Base-by-base conservation (phyloP, 352 stramenopile genomes). In the Globisporangium megalacanthum region DNA sequence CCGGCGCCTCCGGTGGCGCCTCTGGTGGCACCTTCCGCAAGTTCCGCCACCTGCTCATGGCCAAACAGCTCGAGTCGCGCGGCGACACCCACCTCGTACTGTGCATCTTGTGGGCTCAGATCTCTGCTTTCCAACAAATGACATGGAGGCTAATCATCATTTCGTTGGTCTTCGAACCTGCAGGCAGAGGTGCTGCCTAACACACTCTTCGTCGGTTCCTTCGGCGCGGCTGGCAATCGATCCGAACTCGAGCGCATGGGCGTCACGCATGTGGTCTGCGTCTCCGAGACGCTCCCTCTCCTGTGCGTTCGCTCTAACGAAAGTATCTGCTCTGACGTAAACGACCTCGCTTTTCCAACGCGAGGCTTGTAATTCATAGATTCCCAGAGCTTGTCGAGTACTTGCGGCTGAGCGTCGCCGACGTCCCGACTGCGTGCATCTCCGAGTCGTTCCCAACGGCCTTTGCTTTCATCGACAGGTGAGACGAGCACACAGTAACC, bases 131-230 rank as follows among this genome's bases (percentile, higher is more conserved):
- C 25, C 25, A 29, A 29, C 25, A 4, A 29, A 29, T 29, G 25
- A 4, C 25, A 29, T 29, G 25, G 4, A 29, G 25, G 25, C 25
- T 29, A 29, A 29, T 4, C 25, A 29, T 29, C 25, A 4, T 29
- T 29, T 4, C 25, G 25, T 29, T 29, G 25, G 25, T 29, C 25
- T 29, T 22, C 6, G 6, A 29, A 7, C 7, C 4, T 35, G 15
- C 58, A 75, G 68, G 58, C 52, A 2, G 51, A 66, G 13, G 68
- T 86, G n/a, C 39, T 73, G 0, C 57, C 77, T 0, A 15, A 10
- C 35, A 66, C 66, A 6, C 58, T 94, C 8, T 91, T 77, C 61
- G 78, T 94, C 47, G 82, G 84, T 6, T 87, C 79, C 1, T 86
- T 85, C 33, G 82, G 79, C 29, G 71, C 78, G 6, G 81, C 79